These are phyloP conservation scores for Hymenoscyphus fructigenus DNA, from an alignment of 2,329 filamentous ascomycete species.

Conservation along the genomic window DNA sequence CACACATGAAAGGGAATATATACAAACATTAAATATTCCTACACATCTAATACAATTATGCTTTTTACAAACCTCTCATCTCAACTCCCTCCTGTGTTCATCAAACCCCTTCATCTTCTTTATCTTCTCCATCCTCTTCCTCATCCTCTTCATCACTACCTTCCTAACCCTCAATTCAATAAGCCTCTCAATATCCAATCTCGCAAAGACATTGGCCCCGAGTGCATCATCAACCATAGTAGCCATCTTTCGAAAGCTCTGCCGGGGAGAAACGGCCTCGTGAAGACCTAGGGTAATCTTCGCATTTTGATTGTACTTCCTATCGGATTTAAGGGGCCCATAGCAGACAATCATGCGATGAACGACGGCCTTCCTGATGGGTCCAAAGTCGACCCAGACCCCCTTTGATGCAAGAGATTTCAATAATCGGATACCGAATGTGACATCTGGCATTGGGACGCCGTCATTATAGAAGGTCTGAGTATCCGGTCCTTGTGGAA, in stretches of 20 bases:
- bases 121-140: too few species aligned
- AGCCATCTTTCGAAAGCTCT: constrained; percentile 13
- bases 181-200: not conserved
- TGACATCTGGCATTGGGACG: constrained; percentile 16
- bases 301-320: constrained; percentile 23
- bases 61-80: too few species aligned
- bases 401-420: constrained; percentile 24
- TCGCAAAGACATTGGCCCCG: constrained; percentile 15
- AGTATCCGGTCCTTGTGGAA: not conserved
- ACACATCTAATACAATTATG: too few species aligned
- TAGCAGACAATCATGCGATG: constrained; percentile 32
- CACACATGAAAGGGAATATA: too few species aligned
- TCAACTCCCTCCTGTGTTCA: too few species aligned
- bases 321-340: constrained; percentile 27
- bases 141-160: not conserved
- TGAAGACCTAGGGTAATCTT: constrained; percentile 9
- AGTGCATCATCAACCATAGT: constrained; percentile 27
- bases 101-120: too few species aligned
- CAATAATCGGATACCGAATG: constrained; percentile 31
- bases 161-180: not conserved
- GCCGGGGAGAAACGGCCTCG: not conserved
- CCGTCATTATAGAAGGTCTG: not conserved
- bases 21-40: too few species aligned
- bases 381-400: constrained; percentile 21
- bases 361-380: constrained; percentile 26